Conservation (phyloP, 768 basidiomycete species). For the Trametes punicea region DNA sequence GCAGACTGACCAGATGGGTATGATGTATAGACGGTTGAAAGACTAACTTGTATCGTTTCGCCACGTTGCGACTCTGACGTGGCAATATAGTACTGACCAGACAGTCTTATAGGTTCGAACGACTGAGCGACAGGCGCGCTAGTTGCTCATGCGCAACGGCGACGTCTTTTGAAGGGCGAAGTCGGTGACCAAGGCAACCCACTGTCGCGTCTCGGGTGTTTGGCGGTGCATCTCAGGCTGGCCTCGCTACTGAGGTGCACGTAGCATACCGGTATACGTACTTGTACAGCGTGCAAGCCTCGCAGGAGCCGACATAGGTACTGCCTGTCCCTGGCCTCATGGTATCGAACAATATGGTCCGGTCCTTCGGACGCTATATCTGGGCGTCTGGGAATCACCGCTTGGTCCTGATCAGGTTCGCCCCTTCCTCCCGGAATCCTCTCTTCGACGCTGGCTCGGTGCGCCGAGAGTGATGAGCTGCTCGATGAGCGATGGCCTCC, state of each 20-base stretch:
- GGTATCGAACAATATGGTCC: neutral
- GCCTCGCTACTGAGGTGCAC: neutral
- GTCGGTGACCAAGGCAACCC: no score
- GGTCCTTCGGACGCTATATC: neutral
- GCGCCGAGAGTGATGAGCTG: conserved; percentile 21
- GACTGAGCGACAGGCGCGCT: no score
- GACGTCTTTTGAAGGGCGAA: no score
- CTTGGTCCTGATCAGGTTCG: neutral
- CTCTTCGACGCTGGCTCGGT: conserved; percentile 16
- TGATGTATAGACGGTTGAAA: no score
- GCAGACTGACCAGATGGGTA: no score
- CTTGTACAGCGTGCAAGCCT: conserved; percentile 10
- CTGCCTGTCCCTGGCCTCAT: neutral
- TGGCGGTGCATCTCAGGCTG: no score
- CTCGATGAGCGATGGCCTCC: conserved; percentile 25
- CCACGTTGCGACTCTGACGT: no score
- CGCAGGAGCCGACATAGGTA: neutral
- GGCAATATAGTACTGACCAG: no score
- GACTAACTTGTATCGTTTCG: no score
- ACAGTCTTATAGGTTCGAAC: no score
- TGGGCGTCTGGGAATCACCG: neutral
- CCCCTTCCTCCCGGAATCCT: conserved; percentile 8
- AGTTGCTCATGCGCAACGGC: no score
- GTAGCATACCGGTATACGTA: neutral
- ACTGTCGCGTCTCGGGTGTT: no score